Base-by-base conservation (phyloP, 768 basidiomycete genomes). In the Rubroboletus satanas region DNA sequence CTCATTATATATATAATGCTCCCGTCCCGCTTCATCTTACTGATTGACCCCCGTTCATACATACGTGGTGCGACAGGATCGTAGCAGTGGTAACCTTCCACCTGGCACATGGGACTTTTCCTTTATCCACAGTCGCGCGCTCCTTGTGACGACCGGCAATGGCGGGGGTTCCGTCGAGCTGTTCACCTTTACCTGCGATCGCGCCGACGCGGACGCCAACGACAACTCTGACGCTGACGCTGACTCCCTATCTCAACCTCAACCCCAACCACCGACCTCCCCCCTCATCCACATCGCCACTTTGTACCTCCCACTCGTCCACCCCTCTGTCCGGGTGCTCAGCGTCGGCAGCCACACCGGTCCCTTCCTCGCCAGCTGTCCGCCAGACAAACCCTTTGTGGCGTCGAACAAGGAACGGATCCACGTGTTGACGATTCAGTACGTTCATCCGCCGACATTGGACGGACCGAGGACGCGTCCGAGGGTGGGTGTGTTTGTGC, bases 81-180 rank as follows among this genome's bases (percentile, higher is more conserved):
- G 66, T 6, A 35, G 56, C 8, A 55, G 53, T 23, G 45, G 37
- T 1, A 28, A 58, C 8, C 64, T 76, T 12, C 73, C 72, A 0
- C 45, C 55, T 0, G 60, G 58, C 0, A 67, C 73, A 1, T 73
- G 66, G 59, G 78, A 81, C 62, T 80, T 83, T 62, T 71, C 76
- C 1, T 78, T 83, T 47, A 65, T 84, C 43, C 73, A 74, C 4
- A 64, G 66, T 10, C 71, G 76, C 3, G 72, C 78, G 10, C 77
- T 74, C 62, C 71, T 78, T 54, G 49, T 82, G 15, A 78, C 81
- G 11, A 67, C 67, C 12, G 52, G 57, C 4, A 38, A 50, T 6
- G 63, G 62, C 6, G 39, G 45, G 6, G 82, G 82, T 5, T 54
- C 72, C 1, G 70, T 83, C 51, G 64, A 75, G 18, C 53, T 84